Evolutionary conservation across 305 asterid species (phyloP).

Genomic region (Fraxinus albicans): DNA sequence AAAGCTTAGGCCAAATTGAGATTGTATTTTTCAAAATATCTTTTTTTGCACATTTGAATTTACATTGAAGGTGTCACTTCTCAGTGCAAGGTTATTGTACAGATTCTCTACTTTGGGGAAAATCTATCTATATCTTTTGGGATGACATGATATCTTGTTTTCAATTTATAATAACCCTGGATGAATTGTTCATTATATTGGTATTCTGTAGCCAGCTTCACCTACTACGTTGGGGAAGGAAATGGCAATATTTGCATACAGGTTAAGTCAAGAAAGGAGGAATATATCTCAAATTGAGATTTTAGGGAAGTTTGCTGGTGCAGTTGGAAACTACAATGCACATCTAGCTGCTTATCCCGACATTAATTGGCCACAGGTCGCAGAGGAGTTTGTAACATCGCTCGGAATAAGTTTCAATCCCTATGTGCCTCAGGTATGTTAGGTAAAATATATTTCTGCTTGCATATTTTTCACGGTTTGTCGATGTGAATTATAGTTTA

Average conservation of each 20-base stretch:
- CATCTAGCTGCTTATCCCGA: constrained; percentile 84
- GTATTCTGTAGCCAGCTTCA: constrained; percentile 72
- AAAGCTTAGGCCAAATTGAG: not conserved
- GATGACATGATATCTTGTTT: not conserved
- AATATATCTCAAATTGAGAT: constrained; percentile 51
- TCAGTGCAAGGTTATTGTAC: not conserved
- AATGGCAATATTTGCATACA: constrained; percentile 81
- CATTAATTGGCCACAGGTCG: constrained; percentile 75
- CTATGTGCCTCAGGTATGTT: constrained; percentile 81
- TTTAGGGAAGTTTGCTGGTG: constrained; percentile 95
- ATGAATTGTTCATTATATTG: constrained; percentile 21
- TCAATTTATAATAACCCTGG: constrained; percentile 9
- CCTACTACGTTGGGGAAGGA: constrained; percentile 98
- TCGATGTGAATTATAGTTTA: not conserved
- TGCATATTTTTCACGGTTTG: not conserved
- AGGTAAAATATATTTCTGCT: not conserved
- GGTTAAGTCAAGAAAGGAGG: constrained; percentile 56
- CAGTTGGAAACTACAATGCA: constrained; percentile 98
- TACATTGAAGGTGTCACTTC: not conserved
- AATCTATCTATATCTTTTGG: not conserved
- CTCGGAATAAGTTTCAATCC: constrained; percentile 88
- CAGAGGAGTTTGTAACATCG: constrained; percentile 85
- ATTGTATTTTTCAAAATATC: not conserved
- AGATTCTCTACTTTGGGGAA: not conserved
- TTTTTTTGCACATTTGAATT: not conserved